phyloP scores from a whole-genome alignment of 176 grass and related monocot species.

The Rhipidocladum racemiflorum region DNA sequence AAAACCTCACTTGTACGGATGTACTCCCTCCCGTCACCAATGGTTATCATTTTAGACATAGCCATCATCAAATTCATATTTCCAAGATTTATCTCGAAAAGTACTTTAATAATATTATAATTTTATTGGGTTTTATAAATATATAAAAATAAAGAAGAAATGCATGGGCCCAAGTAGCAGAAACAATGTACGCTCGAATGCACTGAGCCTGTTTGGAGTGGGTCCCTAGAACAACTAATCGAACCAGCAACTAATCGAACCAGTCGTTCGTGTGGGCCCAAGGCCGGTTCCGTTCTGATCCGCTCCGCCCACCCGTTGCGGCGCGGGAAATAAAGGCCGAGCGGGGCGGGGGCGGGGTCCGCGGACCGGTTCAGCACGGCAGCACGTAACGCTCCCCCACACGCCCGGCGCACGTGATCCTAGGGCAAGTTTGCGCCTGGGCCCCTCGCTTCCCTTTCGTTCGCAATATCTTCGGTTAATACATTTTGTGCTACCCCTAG shows the following conservation, averaged over 20 bases:
- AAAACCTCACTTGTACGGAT: not conserved
- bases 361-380: conserved; percentile 11
- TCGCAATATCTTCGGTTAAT: not conserved
- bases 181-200: not conserved
- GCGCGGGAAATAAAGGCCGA: conserved; percentile 17
- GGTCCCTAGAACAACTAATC: not conserved
- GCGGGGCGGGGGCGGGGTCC: not conserved
- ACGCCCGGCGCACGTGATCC: conserved; percentile 39
- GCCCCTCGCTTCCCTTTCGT: not conserved
- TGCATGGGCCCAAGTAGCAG: not conserved
- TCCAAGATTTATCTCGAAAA: too few relatives aligned
- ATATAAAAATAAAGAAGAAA: not conserved
- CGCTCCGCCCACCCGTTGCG: conserved; percentile 15
- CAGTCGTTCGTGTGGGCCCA: too few relatives aligned
- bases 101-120: too few relatives aligned
- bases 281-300: not conserved
- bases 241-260: not conserved
- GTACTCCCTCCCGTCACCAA: too few relatives aligned
- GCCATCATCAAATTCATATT: too few relatives aligned
- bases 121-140: too few relatives aligned
- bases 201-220: not conserved
- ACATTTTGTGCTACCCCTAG: not conserved
- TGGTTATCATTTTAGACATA: too few relatives aligned
- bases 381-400: conserved; percentile 30
- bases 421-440: not conserved